These are phyloP conservation scores for Rhododendron kiyosumense DNA, from an alignment of 148 eudicot species.

Conservation along the genomic window DNA sequence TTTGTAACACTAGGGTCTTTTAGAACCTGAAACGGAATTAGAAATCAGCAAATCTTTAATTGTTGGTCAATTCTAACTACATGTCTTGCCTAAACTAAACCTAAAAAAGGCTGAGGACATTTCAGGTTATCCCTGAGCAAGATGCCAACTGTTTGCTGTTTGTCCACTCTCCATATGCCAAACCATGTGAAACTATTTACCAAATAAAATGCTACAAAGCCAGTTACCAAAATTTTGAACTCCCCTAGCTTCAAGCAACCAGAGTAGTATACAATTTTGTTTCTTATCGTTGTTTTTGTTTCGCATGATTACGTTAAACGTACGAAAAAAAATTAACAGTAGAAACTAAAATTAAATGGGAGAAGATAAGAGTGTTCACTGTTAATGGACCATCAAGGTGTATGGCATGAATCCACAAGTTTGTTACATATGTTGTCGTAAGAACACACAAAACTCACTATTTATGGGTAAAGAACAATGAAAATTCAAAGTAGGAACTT, in stretches of 20 bases:
- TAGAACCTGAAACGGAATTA: slow-evolving; percentile 49
- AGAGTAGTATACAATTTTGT: not conserved
- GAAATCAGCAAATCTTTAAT: not conserved
- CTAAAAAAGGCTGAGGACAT: not conserved
- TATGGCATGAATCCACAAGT: not conserved
- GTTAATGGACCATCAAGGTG: not conserved
- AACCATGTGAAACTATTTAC: not conserved
- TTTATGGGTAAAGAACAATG: not conserved
- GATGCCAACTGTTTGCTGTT: slow-evolving; percentile 5
- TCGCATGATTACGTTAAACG: not conserved
- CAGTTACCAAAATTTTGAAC: not conserved
- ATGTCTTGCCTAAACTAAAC: not conserved
- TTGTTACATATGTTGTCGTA: not conserved
- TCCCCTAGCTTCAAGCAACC: not conserved
- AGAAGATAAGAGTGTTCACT: not conserved
- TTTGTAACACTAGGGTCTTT: slow-evolving; percentile 63
- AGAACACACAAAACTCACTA: not conserved
- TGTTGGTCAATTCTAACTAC: not conserved
- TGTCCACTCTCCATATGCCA: not conserved
- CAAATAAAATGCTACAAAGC: not conserved
- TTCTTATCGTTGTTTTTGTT: not conserved
- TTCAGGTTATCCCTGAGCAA: not conserved
- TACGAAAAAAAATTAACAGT: no score
- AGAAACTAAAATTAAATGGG: not conserved
- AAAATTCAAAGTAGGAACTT: slow-evolving; percentile 24